These are phyloP conservation scores for Graphilbum sp. DNA, from an alignment of 2,329 filamentous ascomycete genomes.

Conservation along the genomic window DNA sequence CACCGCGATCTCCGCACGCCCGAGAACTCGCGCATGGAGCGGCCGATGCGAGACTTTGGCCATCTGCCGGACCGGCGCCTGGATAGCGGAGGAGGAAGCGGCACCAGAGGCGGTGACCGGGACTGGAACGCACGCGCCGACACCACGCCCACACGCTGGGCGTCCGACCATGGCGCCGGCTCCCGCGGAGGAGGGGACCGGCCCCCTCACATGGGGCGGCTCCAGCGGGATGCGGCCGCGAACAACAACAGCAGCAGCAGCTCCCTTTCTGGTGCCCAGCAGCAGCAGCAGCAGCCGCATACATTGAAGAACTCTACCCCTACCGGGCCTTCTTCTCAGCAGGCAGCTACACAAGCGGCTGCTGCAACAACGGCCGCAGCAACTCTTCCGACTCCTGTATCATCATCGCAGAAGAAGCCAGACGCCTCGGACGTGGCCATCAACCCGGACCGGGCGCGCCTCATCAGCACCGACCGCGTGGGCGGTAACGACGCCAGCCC, in stretches of 20 bases:
- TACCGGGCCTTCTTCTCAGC: too few relatives aligned
- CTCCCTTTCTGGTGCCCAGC: neutral
- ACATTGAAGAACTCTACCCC: too few relatives aligned
- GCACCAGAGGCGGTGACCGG: constrained; percentile 19
- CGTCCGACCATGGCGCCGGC: too few relatives aligned
- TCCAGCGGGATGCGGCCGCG: neutral
- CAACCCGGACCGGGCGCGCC: constrained; percentile 37
- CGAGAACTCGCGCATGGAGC: constrained; percentile 23
- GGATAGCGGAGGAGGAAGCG: constrained; percentile 22
- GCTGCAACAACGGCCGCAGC: neutral
- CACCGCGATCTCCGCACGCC: constrained; percentile 18
- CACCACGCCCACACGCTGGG: constrained; percentile 14
- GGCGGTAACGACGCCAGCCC: constrained; percentile 21
- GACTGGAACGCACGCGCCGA: constrained; percentile 20
- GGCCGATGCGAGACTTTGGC: constrained; percentile 20
- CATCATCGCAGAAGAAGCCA: neutral
- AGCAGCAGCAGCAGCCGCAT: too few relatives aligned
- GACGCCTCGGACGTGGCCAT: constrained; percentile 21
- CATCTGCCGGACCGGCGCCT: constrained; percentile 4
- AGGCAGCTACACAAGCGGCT: too few relatives aligned
- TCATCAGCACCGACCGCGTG: too few relatives aligned
- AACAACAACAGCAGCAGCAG: neutral
- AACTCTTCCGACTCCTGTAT: too few relatives aligned
- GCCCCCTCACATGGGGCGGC: neutral
- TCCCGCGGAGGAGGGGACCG: too few relatives aligned